Conservation (phyloP, 805 yeast genomes). For the Teunomyces tritomae region DNA sequence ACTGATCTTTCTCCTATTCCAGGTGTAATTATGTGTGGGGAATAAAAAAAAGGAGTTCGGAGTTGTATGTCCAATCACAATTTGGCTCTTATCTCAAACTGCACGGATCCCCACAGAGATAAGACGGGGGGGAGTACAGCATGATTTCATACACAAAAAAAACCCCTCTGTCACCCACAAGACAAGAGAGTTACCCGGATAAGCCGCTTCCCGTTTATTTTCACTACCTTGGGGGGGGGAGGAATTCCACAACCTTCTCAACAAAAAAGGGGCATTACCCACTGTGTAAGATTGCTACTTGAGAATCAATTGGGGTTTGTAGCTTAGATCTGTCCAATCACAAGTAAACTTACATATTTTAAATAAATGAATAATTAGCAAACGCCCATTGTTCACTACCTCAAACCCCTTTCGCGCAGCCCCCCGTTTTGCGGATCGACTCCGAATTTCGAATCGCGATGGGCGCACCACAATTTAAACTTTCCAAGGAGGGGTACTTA, state of each 20-base stretch:
- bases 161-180: neutral
- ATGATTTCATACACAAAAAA: neutral
- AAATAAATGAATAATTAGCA: no score
- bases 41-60: neutral
- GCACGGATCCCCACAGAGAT: neutral
- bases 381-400: no score
- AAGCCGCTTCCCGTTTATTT: no score
- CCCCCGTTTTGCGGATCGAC: neutral
- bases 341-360: neutral
- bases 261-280: neutral
- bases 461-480: slow-evolving; percentile 2
- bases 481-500: slow-evolving; percentile 1
- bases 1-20: no score
- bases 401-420: neutral
- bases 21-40: neutral
- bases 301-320: no score
- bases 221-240: no score
- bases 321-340: neutral
- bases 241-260: no score
- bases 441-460: slow-evolving; percentile 1
- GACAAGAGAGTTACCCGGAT: no score
- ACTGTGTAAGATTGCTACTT: neutral
- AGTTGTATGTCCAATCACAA: neutral
- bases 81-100: neutral
- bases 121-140: neutral